These are phyloP conservation scores for Euphorbia corollata DNA, from an alignment of 441 rosid genomes.

Conservation along the genomic window DNA sequence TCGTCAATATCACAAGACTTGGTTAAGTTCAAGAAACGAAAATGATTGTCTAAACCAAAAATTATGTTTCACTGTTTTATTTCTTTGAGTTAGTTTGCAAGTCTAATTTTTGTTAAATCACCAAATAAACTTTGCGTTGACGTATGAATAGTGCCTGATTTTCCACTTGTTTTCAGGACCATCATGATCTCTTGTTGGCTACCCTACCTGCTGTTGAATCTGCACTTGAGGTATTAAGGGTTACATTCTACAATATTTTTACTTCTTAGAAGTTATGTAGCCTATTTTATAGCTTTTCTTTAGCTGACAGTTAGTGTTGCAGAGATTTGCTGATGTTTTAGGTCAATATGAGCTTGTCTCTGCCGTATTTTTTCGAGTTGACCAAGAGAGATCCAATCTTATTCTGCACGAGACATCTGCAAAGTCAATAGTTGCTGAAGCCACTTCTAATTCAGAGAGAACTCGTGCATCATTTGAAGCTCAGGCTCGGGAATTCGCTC, in stretches of 20 bases:
- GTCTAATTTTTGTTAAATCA: slow-evolving; percentile 4
- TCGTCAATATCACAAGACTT: not conserved
- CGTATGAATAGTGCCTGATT: slow-evolving; percentile 18
- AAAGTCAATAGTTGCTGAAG: slow-evolving; percentile 83
- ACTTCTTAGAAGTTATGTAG: slow-evolving; percentile 13
- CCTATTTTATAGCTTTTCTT: slow-evolving; percentile 21
- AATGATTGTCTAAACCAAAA: not conserved
- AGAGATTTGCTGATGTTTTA: slow-evolving; percentile 76
- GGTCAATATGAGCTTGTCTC: slow-evolving; percentile 72
- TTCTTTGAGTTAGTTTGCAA: not conserved
- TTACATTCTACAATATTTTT: slow-evolving; percentile 22
- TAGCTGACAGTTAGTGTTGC: slow-evolving; percentile 32
- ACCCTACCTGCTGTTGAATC: slow-evolving; percentile 76
- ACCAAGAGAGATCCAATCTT: slow-evolving; percentile 81
- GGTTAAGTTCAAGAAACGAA: not conserved
- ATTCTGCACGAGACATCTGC: slow-evolving; percentile 77
- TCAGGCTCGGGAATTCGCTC: slow-evolving; percentile 81
- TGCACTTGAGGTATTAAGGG: slow-evolving; percentile 68
- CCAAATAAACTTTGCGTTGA: slow-evolving; percentile 16
- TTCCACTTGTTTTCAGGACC: slow-evolving; percentile 55
- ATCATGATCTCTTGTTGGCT: slow-evolving; percentile 82
- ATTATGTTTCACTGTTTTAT: not conserved
- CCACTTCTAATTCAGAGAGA: slow-evolving; percentile 64
- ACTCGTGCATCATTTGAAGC: slow-evolving; percentile 60
- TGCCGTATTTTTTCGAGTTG: slow-evolving; percentile 65